Percentiles rank a stretch among this genome's conserved stretches.
phyloP scores from a whole-genome alignment of 2,329 filamentous ascomycete genomes.

The Pyricularia sp. region DNA sequence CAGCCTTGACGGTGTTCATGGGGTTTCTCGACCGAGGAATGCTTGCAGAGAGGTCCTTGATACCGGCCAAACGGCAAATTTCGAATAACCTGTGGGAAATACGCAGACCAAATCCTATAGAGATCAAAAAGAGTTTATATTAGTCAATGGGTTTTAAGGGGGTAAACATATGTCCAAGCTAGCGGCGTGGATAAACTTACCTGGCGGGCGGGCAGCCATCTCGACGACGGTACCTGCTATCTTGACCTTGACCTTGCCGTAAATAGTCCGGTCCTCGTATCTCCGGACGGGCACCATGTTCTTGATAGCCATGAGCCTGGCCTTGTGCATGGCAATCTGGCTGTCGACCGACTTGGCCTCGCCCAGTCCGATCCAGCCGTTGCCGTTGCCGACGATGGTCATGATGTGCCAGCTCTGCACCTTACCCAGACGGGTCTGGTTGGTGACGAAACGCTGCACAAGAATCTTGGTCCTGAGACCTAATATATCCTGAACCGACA shows the following conservation, averaged over 20 bases:
- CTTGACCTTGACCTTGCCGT: slow-evolving; percentile 74
- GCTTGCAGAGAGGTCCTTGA: slow-evolving; percentile 75
- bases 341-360: slow-evolving; percentile 79
- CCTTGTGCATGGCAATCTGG: slow-evolving; percentile 59
- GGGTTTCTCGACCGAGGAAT: slow-evolving; percentile 84
- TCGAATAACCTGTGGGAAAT: slow-evolving; percentile 90
- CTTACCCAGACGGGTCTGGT: slow-evolving; percentile 96
- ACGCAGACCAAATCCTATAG: slow-evolving; percentile 81
- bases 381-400: slow-evolving; percentile 75
- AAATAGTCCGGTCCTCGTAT: slow-evolving; percentile 90
- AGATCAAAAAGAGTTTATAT: slow-evolving; percentile 4
- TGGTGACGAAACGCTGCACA: slow-evolving; percentile 65
- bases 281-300: slow-evolving; percentile 89
- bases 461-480: slow-evolving; percentile 60
- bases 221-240: slow-evolving; percentile 80
- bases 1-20: slow-evolving; percentile 96
- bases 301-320: slow-evolving; percentile 70
- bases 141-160: neutral
- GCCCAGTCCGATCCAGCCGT: slow-evolving; percentile 80
- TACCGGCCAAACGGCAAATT: slow-evolving; percentile 79
- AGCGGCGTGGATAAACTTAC: slow-evolving; percentile 41
- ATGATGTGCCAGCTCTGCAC: slow-evolving; percentile 68
- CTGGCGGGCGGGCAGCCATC: slow-evolving; percentile 75
- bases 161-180: neutral
- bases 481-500: slow-evolving; percentile 42